Percentiles rank a stretch among this genome's conserved stretches.
Conservation (phyloP, 345 rosid species). For the Linum lewisii region DNA sequence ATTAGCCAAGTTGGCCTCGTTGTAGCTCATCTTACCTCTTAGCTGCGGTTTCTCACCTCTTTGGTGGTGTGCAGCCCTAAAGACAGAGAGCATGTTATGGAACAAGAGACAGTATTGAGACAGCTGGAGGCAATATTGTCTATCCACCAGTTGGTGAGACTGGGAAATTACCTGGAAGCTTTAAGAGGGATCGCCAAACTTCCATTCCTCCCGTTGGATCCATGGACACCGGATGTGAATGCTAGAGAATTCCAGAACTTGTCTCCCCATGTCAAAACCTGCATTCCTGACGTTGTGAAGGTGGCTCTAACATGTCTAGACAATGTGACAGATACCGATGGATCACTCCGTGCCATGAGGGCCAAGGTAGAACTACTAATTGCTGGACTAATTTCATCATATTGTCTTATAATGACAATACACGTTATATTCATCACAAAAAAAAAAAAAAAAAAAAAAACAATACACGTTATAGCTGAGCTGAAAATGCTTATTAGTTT, state of each 20-base stretch:
- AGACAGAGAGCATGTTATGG: constrained; percentile 72
- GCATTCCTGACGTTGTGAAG: constrained; percentile 81
- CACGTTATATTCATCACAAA: too few species aligned
- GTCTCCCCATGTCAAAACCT: constrained; percentile 75
- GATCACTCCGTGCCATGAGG: constrained; percentile 81
- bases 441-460: too few species aligned
- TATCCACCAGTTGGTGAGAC: constrained; percentile 57
- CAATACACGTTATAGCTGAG: too few species aligned
- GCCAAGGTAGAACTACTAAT: constrained; percentile 49
- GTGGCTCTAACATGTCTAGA: constrained; percentile 78
- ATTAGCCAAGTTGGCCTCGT: background rate
- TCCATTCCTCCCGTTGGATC: constrained; percentile 85
- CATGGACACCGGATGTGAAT: constrained; percentile 52
- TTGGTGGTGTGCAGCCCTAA: constrained; percentile 41
- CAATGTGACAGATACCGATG: constrained; percentile 78
- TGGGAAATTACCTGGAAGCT: constrained; percentile 67
- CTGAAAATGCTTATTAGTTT: too few species aligned
- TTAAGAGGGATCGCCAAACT: constrained; percentile 86
- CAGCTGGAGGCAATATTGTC: constrained; percentile 92
- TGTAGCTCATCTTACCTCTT: too few species aligned
- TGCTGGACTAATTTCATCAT: too few species aligned
- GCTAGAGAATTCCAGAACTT: constrained; percentile 49
- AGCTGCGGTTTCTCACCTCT: background rate
- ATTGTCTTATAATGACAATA: too few species aligned
- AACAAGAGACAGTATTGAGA: constrained; percentile 84